Base-by-base conservation (phyloP, 805 yeast species). In the Lipomyces oligophaga region DNA sequence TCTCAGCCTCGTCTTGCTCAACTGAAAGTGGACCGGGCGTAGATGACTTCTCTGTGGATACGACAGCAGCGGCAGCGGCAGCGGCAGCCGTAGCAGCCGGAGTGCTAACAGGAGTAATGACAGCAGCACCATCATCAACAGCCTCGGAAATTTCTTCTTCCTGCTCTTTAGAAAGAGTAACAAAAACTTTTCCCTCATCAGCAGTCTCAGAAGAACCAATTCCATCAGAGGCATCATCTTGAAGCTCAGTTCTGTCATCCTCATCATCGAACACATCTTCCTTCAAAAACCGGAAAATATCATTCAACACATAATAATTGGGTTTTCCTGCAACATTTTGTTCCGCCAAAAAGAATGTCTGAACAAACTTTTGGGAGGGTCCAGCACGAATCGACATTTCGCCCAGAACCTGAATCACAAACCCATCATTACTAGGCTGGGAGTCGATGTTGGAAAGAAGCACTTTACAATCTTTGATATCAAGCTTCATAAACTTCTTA, bases 1-100 rank as follows among this genome's bases (percentile, higher is more conserved):
- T 64, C 2, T 96, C 76, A 55, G 90, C 78, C 69, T 90, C 97
- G 64, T 90, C 97, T 65, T 89, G 96, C 22, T 95, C 76, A 6
- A 89, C 97, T 28, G 88, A 78, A 10, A 26, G 45, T 22, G 54
- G 54, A n/a, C 54, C 55, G 8, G 54, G 52, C n/a, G 48, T 38
- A 10, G 37, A 13, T 6, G 31, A 18, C n/a, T 18, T 32, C 25
- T n/a, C 41, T n/a, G 42, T 31, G 4, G 45, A 34, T 13, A 37
- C 24, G 10, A 35, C 31, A 13, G 24, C 45, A 8, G 26, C 43
- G 30, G 24, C 34, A 25, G 38, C 27, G 20, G 32, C 11, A 6
- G 27, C 37, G 8, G 15, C 46, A 10, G 43, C 41, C 18, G 26
- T 43, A n/a, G 52, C 27, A 6, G 54, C 38, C 21, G 27, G 34